A percentile compares a stretch with the other conserved stretches of the same genome.
Evolutionary conservation across 169 alveolate genomes (phyloP).

Genomic region (Plasmodium coatneyi): DNA sequence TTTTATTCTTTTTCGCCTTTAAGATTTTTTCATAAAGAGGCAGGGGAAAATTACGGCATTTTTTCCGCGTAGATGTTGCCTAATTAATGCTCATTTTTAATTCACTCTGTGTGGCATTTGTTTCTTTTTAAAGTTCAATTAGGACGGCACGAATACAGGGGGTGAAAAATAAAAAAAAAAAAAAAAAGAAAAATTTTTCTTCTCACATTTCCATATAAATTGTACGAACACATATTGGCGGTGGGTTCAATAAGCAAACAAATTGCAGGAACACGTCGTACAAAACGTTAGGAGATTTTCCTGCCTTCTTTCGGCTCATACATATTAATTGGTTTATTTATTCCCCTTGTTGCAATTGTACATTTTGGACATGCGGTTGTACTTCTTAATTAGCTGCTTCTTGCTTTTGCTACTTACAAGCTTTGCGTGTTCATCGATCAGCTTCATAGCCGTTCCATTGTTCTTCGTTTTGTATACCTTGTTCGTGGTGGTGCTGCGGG

Average conservation of each 20-base stretch:
- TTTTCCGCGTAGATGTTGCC: neutral
- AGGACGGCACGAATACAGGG: neutral
- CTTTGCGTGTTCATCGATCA: conserved; percentile 14
- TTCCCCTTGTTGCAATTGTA: conserved; percentile 4
- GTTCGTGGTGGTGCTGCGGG: conserved; percentile 5
- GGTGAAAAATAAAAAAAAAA: neutral
- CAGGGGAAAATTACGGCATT: neutral
- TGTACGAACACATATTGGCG: neutral
- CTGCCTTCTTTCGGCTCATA: neutral
- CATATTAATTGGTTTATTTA: conserved; percentile 5
- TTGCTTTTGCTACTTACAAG: neutral
- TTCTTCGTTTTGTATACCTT: conserved; percentile 20
- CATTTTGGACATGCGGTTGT: conserved; percentile 49
- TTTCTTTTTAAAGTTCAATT: neutral
- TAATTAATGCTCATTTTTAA: neutral
- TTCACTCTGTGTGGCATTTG: neutral
- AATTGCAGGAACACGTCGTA: neutral
- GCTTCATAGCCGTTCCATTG: conserved; percentile 2
- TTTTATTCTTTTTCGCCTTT: neutral
- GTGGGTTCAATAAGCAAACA: neutral
- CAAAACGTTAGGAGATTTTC: neutral
- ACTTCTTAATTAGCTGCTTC: conserved; percentile 25
- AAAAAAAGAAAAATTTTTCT: neutral
- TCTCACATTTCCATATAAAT: neutral
- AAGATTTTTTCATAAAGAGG: neutral